Percentiles rank a stretch among this genome's conserved stretches.
Conservation (phyloP, 768 basidiomycete genomes). For the Lenzites betulinus region DNA sequence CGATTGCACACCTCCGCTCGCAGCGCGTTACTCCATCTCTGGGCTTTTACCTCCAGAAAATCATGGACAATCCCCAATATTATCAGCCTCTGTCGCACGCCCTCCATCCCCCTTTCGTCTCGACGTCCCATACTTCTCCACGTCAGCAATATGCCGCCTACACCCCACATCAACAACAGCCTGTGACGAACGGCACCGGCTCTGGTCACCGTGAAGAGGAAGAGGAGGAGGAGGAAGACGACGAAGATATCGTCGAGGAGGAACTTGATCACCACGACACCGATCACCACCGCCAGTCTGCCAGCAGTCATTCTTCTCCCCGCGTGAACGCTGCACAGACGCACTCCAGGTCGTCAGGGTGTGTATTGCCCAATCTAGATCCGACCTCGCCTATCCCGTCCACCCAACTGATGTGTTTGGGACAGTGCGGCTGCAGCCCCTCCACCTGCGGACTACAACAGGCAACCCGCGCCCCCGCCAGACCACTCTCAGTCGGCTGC, state of each 20-base stretch:
- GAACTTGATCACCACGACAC: slow-evolving; percentile 48
- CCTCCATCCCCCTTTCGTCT: slow-evolving; percentile 54
- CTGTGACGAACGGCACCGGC: slow-evolving; percentile 30
- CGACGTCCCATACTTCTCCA: slow-evolving; percentile 28
- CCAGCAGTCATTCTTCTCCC: slow-evolving; percentile 36
- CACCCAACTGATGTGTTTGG: slow-evolving; percentile 18
- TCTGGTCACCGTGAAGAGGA: slow-evolving; percentile 46
- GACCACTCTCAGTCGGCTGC: slow-evolving; percentile 28
- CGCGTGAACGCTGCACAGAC: slow-evolving; percentile 26
- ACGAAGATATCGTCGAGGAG: slow-evolving; percentile 72
- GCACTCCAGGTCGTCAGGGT: slow-evolving; percentile 32
- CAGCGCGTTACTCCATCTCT: slow-evolving; percentile 28
- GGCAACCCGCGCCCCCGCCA: slow-evolving; percentile 31
- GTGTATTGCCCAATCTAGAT: slow-evolving; percentile 28
- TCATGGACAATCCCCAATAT: slow-evolving; percentile 74
- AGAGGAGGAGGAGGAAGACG: slow-evolving; percentile 72
- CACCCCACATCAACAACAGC: slow-evolving; percentile 29
- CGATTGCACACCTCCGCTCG: slow-evolving; percentile 27
- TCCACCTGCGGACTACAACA: slow-evolving; percentile 19
- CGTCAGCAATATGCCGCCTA: slow-evolving; percentile 34
- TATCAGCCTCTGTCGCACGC: slow-evolving; percentile 83
- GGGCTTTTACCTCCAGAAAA: slow-evolving; percentile 29
- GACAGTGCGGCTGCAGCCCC: slow-evolving; percentile 29
- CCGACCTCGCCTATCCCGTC: slow-evolving; percentile 10
- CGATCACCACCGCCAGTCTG: slow-evolving; percentile 24